A percentile compares a stretch with the other conserved stretches of the same genome.
Evolutionary conservation across 495 filamentous ascomycete genomes (phyloP).

Genomic region (Hypoxylon fuscum): DNA sequence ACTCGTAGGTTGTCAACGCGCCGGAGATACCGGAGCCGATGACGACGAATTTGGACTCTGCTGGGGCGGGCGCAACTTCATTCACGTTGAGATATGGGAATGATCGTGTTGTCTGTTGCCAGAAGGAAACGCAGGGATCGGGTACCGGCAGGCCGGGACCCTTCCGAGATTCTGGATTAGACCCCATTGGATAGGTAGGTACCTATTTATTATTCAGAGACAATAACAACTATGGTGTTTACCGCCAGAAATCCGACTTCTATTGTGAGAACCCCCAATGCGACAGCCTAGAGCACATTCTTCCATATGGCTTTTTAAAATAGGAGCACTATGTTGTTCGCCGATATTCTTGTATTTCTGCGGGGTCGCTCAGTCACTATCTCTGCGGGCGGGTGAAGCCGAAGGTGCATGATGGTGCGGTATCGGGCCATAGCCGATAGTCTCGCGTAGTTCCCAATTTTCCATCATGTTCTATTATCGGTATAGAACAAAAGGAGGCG

Average conservation of each 20-base stretch:
- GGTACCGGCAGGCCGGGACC: constrained; percentile 27
- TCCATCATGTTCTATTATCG: too few species aligned
- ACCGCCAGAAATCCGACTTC: background rate
- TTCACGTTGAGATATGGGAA: constrained; percentile 42
- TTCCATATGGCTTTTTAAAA: background rate
- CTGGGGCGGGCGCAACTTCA: constrained; percentile 16
- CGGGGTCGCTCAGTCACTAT: constrained; percentile 17
- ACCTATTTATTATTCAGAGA: background rate
- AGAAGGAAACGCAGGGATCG: constrained; percentile 36
- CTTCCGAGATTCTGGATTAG: background rate
- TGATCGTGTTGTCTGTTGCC: constrained; percentile 39
- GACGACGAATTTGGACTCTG: constrained; percentile 32
- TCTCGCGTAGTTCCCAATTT: background rate
- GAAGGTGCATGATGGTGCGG: constrained; percentile 13
- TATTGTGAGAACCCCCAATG: background rate
- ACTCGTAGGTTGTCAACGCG: constrained; percentile 40
- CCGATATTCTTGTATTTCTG: too few species aligned
- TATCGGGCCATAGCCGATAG: constrained; percentile 2
- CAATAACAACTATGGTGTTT: background rate
- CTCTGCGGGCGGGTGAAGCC: constrained; percentile 18
- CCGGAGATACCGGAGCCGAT: constrained; percentile 46
- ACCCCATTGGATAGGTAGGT: background rate
- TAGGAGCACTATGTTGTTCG: too few species aligned
- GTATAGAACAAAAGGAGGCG: too few species aligned
- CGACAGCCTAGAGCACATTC: background rate